phyloP scores from a whole-genome alignment of 768 basidiomycete species.

The Lactarius deliciosus region DNA sequence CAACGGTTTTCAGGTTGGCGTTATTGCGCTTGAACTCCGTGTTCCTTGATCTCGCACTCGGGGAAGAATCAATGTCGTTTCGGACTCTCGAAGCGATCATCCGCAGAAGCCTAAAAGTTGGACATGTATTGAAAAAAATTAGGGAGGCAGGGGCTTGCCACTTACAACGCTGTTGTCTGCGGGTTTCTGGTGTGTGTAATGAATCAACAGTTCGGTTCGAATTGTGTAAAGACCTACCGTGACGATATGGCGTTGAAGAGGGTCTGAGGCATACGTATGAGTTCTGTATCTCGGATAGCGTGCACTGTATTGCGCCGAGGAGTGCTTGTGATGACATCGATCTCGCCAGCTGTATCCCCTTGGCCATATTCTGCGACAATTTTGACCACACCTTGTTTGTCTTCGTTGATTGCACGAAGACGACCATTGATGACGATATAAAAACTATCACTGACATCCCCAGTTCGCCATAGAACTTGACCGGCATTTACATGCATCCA shows the following conservation, averaged over 20 bases:
- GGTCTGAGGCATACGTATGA: conserved; percentile 95
- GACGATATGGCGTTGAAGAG: conserved; percentile 97
- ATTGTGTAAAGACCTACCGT: conserved; percentile 45
- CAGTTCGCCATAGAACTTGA: conserved; percentile 91
- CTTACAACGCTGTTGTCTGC: conserved; percentile 77
- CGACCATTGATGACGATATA: conserved; percentile 99
- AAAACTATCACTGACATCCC: conserved; percentile 90
- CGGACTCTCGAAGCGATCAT: conserved; percentile 93
- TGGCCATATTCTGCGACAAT: conserved; percentile 95
- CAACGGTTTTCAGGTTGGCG: conserved; percentile 90
- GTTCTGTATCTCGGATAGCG: conserved; percentile 96
- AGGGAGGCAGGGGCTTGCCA: conserved; percentile 31
- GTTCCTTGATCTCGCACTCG: conserved; percentile 50
- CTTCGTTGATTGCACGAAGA: conserved; percentile 83
- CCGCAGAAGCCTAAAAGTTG: conserved; percentile 56
- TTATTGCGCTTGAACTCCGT: conserved; percentile 75
- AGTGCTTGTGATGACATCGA: conserved; percentile 94
- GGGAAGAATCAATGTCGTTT: conserved; percentile 70
- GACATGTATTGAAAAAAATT: not conserved
- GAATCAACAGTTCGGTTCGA: conserved; percentile 13
- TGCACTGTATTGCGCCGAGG: conserved; percentile 88
- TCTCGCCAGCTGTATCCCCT: conserved; percentile 94
- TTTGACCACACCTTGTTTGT: conserved; percentile 68
- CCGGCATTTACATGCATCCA: conserved; percentile 98
- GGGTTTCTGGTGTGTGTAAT: conserved; percentile 59